Evolutionary conservation across 2,329 filamentous ascomycete genomes (phyloP).

Genomic region (Phoma herbarum): DNA sequence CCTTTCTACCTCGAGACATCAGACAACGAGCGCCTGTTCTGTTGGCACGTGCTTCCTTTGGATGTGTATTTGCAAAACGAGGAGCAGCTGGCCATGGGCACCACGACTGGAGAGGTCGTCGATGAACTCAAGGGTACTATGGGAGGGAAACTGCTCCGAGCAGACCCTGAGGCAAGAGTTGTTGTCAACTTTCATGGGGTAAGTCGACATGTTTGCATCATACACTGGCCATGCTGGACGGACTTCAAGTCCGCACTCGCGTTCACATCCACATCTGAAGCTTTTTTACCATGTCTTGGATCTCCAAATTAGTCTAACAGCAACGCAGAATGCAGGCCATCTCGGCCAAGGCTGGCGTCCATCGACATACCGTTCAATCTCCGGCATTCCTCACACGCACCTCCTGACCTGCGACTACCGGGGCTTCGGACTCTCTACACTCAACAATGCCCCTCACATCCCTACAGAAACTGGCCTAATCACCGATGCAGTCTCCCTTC

Average conservation of each 20-base stretch:
- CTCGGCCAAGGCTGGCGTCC: conserved; percentile 81
- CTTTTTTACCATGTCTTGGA: too few relatives aligned
- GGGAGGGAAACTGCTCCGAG: conserved; percentile 61
- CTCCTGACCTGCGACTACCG: conserved; percentile 91
- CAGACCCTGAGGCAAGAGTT: conserved; percentile 61
- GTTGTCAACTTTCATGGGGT: conserved; percentile 72
- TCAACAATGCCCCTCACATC: conserved; percentile 55
- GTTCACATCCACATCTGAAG: neutral
- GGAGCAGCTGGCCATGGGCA: conserved; percentile 57
- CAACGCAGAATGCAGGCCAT: conserved; percentile 80
- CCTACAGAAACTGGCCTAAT: conserved; percentile 85
- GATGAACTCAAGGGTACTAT: conserved; percentile 58
- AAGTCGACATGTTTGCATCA: conserved; percentile 40
- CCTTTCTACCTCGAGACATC: conserved; percentile 80
- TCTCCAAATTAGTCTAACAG: conserved; percentile 7
- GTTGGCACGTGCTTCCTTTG: conserved; percentile 89
- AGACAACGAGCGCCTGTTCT: conserved; percentile 81
- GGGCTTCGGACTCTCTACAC: conserved; percentile 83
- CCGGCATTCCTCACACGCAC: conserved; percentile 74
- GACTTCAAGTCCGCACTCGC: neutral
- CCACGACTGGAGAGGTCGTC: conserved; percentile 50
- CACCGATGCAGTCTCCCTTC: conserved; percentile 75
- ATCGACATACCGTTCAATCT: conserved; percentile 78
- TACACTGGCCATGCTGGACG: neutral
- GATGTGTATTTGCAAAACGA: conserved; percentile 79